A percentile compares a stretch with the other conserved stretches of the same genome.
These are phyloP conservation scores for Madurella mycetomatis DNA, from an alignment of 2,329 filamentous ascomycete genomes.

Conservation along the genomic window DNA sequence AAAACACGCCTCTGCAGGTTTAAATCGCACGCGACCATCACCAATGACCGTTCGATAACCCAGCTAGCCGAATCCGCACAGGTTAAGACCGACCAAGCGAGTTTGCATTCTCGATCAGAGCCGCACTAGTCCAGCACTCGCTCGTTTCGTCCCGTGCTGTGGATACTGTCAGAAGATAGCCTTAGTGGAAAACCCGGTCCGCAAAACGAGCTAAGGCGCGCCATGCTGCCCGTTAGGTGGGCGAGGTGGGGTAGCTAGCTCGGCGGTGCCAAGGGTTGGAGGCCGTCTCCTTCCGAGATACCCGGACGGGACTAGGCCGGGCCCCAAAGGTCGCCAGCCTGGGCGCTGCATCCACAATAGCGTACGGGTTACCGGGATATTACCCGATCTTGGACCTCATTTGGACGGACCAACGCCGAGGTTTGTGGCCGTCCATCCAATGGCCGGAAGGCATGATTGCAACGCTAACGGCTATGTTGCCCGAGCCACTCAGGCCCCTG, in stretches of 20 bases:
- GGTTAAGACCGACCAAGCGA: too few relatives aligned
- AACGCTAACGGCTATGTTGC: slow-evolving; percentile 13
- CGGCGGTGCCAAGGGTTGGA: background rate
- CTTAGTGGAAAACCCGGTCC: slow-evolving; percentile 6
- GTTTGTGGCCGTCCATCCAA: slow-evolving; percentile 4
- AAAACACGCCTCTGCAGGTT: too few relatives aligned
- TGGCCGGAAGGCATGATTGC: slow-evolving; percentile 11
- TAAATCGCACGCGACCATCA: too few relatives aligned
- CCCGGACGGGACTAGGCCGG: slow-evolving; percentile 13
- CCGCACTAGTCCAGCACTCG: too few relatives aligned
- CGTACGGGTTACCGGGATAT: slow-evolving; percentile 20
- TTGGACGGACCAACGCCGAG: slow-evolving; percentile 1
- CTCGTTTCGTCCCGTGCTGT: too few relatives aligned
- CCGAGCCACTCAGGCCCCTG: slow-evolving; percentile 14
- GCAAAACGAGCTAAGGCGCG: slow-evolving; percentile 8
- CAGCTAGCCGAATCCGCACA: too few relatives aligned
- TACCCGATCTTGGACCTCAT: slow-evolving; percentile 17
- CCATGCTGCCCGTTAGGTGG: slow-evolving; percentile 2
- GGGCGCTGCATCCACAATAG: background rate
- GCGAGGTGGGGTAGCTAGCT: slow-evolving; percentile 11
- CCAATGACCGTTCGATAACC: too few relatives aligned
- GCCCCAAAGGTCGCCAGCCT: background rate
- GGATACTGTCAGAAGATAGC: too few relatives aligned
- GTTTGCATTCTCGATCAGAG: too few relatives aligned
- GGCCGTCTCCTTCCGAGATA: slow-evolving; percentile 8